A percentile compares a stretch with the other conserved stretches of the same genome.
These are phyloP conservation scores for Talaromyces liani DNA, from an alignment of 495 filamentous ascomycete species.

Conservation along the genomic window DNA sequence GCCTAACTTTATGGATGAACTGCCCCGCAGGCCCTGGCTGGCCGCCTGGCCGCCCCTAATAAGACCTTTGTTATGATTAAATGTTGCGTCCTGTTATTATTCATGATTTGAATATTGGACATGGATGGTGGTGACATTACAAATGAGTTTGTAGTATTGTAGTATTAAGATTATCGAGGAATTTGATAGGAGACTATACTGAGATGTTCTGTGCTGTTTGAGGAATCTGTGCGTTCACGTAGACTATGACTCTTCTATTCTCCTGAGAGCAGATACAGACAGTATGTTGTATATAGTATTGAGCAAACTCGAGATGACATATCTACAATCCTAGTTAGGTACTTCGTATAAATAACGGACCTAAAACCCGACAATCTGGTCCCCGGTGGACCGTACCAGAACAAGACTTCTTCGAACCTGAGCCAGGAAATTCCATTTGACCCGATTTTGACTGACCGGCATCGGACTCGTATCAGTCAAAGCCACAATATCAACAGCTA, in stretches of 20 bases:
- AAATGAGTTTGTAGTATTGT: neutral
- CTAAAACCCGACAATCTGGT: neutral
- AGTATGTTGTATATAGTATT: no score
- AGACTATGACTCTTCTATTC: neutral
- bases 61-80: neutral
- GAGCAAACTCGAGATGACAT: no score
- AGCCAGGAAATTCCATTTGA: no score
- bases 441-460: no score
- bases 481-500: no score
- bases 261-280: no score
- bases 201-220: neutral
- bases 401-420: no score
- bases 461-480: neutral
- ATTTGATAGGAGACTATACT: neutral
- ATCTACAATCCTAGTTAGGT: no score
- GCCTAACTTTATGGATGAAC: neutral
- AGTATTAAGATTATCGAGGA: neutral
- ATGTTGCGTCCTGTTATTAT: neutral
- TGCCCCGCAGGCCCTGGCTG: no score
- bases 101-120: no score
- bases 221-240: neutral
- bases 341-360: neutral
- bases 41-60: neutral
- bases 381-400: neutral
- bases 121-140: no score